Evolutionary conservation across 139 green algal genomes (phyloP).

Genomic region (Tetratostichococcus sp.): DNA sequence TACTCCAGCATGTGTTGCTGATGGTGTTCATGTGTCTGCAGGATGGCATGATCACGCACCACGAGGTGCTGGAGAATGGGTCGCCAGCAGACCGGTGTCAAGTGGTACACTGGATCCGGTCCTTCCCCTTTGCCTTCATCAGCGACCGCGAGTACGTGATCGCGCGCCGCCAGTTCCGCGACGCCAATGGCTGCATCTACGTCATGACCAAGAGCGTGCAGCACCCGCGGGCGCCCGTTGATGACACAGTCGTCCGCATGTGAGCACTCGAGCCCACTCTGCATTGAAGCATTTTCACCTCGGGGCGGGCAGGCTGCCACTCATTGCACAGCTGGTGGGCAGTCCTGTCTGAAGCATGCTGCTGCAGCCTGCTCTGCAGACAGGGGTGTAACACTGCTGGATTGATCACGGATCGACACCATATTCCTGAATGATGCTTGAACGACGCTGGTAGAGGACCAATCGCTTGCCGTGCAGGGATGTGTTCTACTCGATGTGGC

Average conservation of each 20-base stretch:
- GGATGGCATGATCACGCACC: conserved; percentile 73
- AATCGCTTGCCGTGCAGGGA: conserved; percentile 13
- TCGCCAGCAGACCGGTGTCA: conserved; percentile 43
- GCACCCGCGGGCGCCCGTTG: conserved; percentile 32
- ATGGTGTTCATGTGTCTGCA: no score
- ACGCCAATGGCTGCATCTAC: conserved; percentile 54
- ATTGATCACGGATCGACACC: no score
- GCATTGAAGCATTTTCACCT: no score
- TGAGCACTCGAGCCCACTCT: background rate
- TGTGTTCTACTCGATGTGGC: conserved; percentile 53
- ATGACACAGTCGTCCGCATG: conserved; percentile 36
- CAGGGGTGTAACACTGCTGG: no score
- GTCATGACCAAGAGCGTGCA: conserved; percentile 42
- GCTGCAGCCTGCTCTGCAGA: no score
- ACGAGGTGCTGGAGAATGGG: conserved; percentile 50
- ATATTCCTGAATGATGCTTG: no score
- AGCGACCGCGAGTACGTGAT: conserved; percentile 82
- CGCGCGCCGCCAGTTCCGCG: conserved; percentile 54
- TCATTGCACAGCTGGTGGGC: no score
- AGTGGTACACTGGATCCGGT: conserved; percentile 83
- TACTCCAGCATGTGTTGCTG: no score
- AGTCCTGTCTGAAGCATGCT: no score
- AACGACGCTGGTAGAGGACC: no score
- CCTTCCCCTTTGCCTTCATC: conserved; percentile 89
- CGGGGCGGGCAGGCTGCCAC: no score